phyloP scores from a whole-genome alignment of 768 basidiomycete genomes.

The Hericium rajendrae region DNA sequence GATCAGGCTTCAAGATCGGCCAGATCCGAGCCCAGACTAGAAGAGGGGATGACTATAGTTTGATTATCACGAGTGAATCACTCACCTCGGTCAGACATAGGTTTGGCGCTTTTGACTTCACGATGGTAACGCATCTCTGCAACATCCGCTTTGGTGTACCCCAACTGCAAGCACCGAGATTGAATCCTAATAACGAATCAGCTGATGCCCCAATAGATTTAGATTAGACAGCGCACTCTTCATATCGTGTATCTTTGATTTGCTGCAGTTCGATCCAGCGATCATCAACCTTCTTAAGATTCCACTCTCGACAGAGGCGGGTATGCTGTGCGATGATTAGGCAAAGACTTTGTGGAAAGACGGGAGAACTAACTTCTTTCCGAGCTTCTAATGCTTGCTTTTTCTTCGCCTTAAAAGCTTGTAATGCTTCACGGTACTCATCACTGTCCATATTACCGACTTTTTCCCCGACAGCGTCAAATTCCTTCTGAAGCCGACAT shows the following conservation, averaged over 20 bases:
- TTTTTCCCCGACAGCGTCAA: neutral
- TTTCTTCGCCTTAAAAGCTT: neutral
- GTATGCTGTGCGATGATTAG: slow-evolving; percentile 1
- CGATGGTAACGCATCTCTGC: slow-evolving; percentile 1
- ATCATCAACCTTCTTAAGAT: neutral
- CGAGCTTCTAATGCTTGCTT: neutral
- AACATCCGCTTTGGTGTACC: slow-evolving; percentile 1
- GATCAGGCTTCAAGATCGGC: neutral
- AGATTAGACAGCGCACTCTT: slow-evolving; percentile 1
- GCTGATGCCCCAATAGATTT: neutral
- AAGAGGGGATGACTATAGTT: neutral
- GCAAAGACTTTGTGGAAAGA: too few species aligned
- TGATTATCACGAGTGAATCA: neutral
- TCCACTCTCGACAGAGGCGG: slow-evolving; percentile 2
- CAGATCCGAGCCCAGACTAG: neutral
- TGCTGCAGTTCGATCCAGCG: slow-evolving; percentile 3
- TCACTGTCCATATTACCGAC: neutral
- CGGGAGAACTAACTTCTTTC: neutral
- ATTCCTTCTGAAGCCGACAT: neutral
- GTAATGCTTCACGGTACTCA: neutral
- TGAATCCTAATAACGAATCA: slow-evolving; percentile 1
- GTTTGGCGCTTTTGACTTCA: slow-evolving; percentile 7
- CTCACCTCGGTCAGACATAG: slow-evolving; percentile 7
- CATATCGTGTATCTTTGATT: slow-evolving; percentile 4
- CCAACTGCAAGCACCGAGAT: neutral